Conservation (phyloP, 164 flowering plant genomes). For the Piper longum region DNA sequence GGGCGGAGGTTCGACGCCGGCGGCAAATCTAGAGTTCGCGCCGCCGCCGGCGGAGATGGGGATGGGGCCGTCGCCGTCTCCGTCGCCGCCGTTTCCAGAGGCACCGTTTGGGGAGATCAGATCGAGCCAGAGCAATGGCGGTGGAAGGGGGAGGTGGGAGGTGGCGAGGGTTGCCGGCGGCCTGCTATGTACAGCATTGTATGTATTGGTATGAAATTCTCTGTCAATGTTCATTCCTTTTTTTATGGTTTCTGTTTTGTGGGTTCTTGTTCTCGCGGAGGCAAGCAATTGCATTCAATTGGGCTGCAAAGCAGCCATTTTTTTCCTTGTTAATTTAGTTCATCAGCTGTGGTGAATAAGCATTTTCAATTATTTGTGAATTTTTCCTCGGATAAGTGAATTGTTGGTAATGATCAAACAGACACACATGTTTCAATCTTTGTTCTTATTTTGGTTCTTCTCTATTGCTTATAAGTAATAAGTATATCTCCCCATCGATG, state of each 20-base stretch:
- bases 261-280: slow-evolving; percentile 10
- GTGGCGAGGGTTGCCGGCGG: slow-evolving; percentile 2
- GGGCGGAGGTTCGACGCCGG: not conserved
- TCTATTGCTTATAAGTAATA: too few relatives aligned
- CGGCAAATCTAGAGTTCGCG: slow-evolving; percentile 5
- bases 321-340: not conserved
- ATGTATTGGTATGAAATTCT: slow-evolving; percentile 25
- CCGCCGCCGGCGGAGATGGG: slow-evolving; percentile 23
- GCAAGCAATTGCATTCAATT: slow-evolving; percentile 11
- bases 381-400: too few relatives aligned
- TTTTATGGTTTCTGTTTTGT: slow-evolving; percentile 4
- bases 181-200: slow-evolving; percentile 32
- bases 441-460: too few relatives aligned
- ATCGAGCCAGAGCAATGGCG: slow-evolving; percentile 10
- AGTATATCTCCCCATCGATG: too few relatives aligned
- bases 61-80: slow-evolving; percentile 23
- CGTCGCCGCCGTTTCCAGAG: slow-evolving; percentile 20
- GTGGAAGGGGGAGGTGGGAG: slow-evolving; percentile 1
- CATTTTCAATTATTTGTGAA: too few relatives aligned
- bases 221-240: slow-evolving; percentile 1
- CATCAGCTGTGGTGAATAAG: too few relatives aligned
- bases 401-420: too few relatives aligned
- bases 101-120: slow-evolving; percentile 19
- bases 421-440: too few relatives aligned
- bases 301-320: slow-evolving; percentile 26